Conservation (phyloP, 768 basidiomycete genomes). For the Pilatotrama ljubarskyi region DNA sequence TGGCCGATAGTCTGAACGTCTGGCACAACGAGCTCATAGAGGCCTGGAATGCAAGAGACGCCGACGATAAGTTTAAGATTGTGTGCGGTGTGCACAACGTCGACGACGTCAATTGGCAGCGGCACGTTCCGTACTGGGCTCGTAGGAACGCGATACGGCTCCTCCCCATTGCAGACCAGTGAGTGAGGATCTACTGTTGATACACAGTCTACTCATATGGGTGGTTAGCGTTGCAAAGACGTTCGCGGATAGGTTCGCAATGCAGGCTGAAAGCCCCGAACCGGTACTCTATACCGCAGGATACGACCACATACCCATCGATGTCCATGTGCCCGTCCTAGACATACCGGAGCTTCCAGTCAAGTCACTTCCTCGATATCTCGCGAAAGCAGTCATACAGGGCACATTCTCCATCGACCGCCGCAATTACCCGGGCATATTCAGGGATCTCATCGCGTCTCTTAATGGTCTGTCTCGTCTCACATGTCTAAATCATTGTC, state of each 20-base stretch:
- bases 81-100: conserved; percentile 45
- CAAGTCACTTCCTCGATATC: conserved; percentile 23
- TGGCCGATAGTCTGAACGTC: conserved; percentile 23
- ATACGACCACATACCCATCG: conserved; percentile 38
- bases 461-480: conserved; percentile 30
- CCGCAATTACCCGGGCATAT: conserved; percentile 39
- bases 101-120: conserved; percentile 33
- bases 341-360: conserved; percentile 33
- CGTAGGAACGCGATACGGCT: conserved; percentile 39
- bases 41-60: conserved; percentile 39
- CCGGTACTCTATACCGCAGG: conserved; percentile 32
- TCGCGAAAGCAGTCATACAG: conserved; percentile 45
- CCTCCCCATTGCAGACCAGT: conserved; percentile 43
- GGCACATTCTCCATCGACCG: conserved; percentile 37
- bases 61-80: conserved; percentile 40
- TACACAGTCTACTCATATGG: not conserved
- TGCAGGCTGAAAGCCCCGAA: conserved; percentile 35
- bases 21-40: conserved; percentile 32
- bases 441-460: conserved; percentile 35
- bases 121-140: conserved; percentile 38
- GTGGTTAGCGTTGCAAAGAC: conserved; percentile 32
- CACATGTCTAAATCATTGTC: too few species aligned
- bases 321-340: conserved; percentile 38
- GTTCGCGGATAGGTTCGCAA: conserved; percentile 34
- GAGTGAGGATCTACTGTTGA: conserved; percentile 11